Base-by-base conservation (phyloP, 495 filamentous ascomycete genomes). In the Podospora australis region DNA sequence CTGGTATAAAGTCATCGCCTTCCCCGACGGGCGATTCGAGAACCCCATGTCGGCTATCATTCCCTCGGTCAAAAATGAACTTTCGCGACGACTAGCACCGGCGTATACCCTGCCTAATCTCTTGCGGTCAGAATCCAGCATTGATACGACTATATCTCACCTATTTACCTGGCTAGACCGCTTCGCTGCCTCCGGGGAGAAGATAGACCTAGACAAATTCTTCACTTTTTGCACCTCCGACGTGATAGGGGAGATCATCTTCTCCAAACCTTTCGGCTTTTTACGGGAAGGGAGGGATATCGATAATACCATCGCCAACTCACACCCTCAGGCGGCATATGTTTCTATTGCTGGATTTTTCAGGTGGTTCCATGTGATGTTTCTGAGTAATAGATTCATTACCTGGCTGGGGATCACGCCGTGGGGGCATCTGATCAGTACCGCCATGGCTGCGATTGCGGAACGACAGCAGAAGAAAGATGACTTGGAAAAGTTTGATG, bases 41-140 rank as follows among this genome's bases (percentile, higher is more conserved):
- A 77, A 62, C 38, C 68, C 65, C 40, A 73, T 77, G 70, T 68
- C 68, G 0, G 67, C 70, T 35, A 48, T 67, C 1, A 60, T 73
- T 48, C 64, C 65, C 8, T 52, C 55, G 14, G 54, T 55, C 17
- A 70, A 72, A 38, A 64, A 66, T 29, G 52, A 60, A 42, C 67
- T 67, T 20, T 47, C 60, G 0, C 66, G 64, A 23, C 70, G 70
- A 42, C 39, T 74, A 8, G 60, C 67, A 0, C 50, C 65, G 0
- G 70, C 60, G 7, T 76, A 70, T 55, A 50, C 70, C 0, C 58
- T 74, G 1, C 62, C 69, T 2, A 72, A 70, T 49, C 58, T 76
- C 1, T 61, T 72, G 9, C 67, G 70, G 44, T 59, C 56, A 20
- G 72, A 79, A 44, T 46, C 58, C 0, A 56, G 65, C 30, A 57